Conservation (phyloP, 2,329 filamentous ascomycete species). For the Scortechinia acanthostroma region DNA sequence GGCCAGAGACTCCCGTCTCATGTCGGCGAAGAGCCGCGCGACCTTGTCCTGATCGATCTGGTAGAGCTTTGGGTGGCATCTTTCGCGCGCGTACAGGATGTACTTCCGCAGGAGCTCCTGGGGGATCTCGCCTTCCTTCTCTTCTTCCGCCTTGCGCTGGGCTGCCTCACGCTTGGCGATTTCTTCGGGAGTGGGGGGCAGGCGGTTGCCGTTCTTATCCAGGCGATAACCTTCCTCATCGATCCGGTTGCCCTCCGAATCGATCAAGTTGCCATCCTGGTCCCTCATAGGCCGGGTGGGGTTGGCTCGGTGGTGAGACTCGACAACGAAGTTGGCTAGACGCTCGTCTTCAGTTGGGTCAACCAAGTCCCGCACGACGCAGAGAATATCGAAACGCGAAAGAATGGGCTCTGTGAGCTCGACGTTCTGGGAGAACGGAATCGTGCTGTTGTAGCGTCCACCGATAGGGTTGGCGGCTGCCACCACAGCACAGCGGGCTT, state of each 20-base stretch:
- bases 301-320: conserved; percentile 86
- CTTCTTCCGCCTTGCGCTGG: conserved; percentile 9
- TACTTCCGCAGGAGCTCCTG: conserved; percentile 92
- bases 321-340: conserved; percentile 87
- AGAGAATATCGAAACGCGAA: conserved; percentile 95
- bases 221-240: conserved; percentile 36
- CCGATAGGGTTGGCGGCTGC: conserved; percentile 94
- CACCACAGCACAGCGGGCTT: conserved; percentile 91
- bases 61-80: conserved; percentile 84
- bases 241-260: conserved; percentile 26
- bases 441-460: conserved; percentile 91
- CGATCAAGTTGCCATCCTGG: conserved; percentile 5
- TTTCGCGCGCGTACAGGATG: conserved; percentile 88
- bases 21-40: conserved; percentile 86
- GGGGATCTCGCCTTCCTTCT: conserved; percentile 66
- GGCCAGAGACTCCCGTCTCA: conserved; percentile 84
- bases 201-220: conserved; percentile 23
- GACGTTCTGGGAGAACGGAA: conserved; percentile 92
- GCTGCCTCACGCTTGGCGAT: conserved; percentile 17
- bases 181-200: conserved; percentile 15
- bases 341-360: conserved; percentile 88
- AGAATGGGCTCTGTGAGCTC: conserved; percentile 94
- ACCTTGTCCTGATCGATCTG: conserved; percentile 98
- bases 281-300: conserved; percentile 28
- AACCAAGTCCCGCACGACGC: conserved; percentile 90